Conservation (phyloP, 805 yeast genomes). For the Peterozyma toletana region DNA sequence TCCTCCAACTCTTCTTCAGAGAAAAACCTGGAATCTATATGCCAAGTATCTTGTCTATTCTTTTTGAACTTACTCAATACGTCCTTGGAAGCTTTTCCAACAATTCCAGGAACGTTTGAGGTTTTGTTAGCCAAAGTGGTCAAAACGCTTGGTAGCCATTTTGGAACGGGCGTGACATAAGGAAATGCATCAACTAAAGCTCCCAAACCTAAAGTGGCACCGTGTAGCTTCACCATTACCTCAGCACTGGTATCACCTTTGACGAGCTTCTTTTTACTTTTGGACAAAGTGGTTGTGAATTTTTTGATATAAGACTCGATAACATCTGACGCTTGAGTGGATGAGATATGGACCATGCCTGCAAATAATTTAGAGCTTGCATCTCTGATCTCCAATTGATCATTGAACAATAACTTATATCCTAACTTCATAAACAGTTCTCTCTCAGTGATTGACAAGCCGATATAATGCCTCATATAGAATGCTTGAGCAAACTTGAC, state of each 20-base stretch:
- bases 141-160: constrained; percentile 76
- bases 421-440: constrained; percentile 42
- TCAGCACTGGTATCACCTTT: constrained; percentile 27
- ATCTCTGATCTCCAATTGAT: constrained; percentile 69
- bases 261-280: constrained; percentile 14
- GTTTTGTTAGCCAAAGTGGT: constrained; percentile 65
- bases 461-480: constrained; percentile 60
- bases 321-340: constrained; percentile 29
- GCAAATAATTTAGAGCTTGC: constrained; percentile 69
- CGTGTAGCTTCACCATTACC: constrained; percentile 54
- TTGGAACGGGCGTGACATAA: constrained; percentile 84
- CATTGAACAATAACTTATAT: constrained; percentile 46
- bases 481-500: constrained; percentile 67
- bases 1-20: constrained; percentile 78
- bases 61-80: constrained; percentile 80
- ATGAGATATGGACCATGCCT: constrained; percentile 66
- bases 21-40: constrained; percentile 71
- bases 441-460: constrained; percentile 41
- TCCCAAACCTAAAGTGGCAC: constrained; percentile 83
- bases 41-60: constrained; percentile 95
- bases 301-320: constrained; percentile 33
- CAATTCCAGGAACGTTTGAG: constrained; percentile 64
- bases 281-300: constrained; percentile 36
- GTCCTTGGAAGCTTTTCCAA: constrained; percentile 80
- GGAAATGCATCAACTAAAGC: constrained; percentile 87